phyloP scores from a whole-genome alignment of 768 basidiomycete genomes.

The Lactifluus volemus region DNA sequence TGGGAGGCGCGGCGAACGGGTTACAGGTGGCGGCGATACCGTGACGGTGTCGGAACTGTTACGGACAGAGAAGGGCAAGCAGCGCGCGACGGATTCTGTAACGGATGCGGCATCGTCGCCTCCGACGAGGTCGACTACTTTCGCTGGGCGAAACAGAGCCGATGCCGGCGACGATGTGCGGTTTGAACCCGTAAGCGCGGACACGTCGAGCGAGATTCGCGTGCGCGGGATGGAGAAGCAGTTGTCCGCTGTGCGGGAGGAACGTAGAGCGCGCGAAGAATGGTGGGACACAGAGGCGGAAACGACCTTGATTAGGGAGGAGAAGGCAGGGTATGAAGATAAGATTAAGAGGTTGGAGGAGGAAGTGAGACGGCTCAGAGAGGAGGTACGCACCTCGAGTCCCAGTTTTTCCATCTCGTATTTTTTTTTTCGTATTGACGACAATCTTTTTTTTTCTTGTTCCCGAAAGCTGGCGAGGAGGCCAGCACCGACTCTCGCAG shows the following conservation, averaged over 20 bases:
- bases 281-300: slow-evolving; percentile 33
- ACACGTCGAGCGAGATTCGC: slow-evolving; percentile 38
- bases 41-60: too few relatives aligned
- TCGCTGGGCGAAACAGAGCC: neutral
- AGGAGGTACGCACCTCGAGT: slow-evolving; percentile 35
- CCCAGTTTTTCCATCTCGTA: neutral
- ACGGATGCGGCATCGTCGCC: neutral
- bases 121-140: neutral
- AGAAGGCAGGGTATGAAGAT: slow-evolving; percentile 49
- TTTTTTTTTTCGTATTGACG: neutral
- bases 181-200: slow-evolving; percentile 20
- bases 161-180: neutral
- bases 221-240: slow-evolving; percentile 58
- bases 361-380: slow-evolving; percentile 50
- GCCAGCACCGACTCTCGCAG: neutral
- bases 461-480: slow-evolving; percentile 5
- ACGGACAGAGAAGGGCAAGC: slow-evolving; percentile 24
- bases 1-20: neutral
- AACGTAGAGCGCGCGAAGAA: slow-evolving; percentile 38
- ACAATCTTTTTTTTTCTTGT: slow-evolving; percentile 17
- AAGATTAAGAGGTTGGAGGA: slow-evolving; percentile 56
- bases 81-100: slow-evolving; percentile 9
- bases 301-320: slow-evolving; percentile 29
- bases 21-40: neutral
- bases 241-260: slow-evolving; percentile 44